phyloP scores from a whole-genome alignment of 129 eudicot species.

The Rutidosis leptorrhynchoides region DNA sequence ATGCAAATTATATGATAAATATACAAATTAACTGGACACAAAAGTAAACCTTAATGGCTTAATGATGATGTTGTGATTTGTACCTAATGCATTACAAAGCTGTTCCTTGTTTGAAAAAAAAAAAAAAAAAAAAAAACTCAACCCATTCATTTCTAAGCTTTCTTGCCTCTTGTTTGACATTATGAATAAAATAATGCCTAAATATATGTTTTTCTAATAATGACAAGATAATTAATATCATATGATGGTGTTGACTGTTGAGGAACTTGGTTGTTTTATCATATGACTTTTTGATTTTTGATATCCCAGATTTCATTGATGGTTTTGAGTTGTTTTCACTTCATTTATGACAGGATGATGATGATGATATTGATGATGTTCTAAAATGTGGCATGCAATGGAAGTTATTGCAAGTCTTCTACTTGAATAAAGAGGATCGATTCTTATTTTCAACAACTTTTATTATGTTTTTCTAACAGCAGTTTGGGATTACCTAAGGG shows the following conservation, averaged over 20 bases:
- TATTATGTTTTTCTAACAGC: too few species aligned
- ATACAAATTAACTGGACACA: too few species aligned
- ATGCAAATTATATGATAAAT: background rate
- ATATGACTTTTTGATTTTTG: background rate
- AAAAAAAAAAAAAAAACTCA: too few species aligned
- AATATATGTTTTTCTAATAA: background rate
- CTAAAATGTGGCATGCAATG: conserved; percentile 1
- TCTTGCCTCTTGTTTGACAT: background rate
- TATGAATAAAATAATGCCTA: background rate
- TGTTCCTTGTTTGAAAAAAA: background rate
- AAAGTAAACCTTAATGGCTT: background rate
- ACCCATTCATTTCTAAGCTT: background rate
- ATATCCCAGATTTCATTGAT: background rate
- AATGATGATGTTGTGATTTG: background rate
- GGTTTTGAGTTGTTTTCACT: background rate
- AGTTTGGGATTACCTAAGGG: too few species aligned
- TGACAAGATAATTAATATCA: background rate
- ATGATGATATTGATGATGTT: conserved; percentile 1
- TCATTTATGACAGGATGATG: conserved; percentile 8
- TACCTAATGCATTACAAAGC: background rate
- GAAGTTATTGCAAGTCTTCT: background rate
- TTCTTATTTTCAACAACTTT: background rate
- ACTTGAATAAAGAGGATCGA: background rate
- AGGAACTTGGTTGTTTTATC: background rate
- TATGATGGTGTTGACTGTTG: background rate